These are phyloP conservation scores for Eragrostis tef DNA, from an alignment of 202 grass and related monocot species.

Conservation along the genomic window DNA sequence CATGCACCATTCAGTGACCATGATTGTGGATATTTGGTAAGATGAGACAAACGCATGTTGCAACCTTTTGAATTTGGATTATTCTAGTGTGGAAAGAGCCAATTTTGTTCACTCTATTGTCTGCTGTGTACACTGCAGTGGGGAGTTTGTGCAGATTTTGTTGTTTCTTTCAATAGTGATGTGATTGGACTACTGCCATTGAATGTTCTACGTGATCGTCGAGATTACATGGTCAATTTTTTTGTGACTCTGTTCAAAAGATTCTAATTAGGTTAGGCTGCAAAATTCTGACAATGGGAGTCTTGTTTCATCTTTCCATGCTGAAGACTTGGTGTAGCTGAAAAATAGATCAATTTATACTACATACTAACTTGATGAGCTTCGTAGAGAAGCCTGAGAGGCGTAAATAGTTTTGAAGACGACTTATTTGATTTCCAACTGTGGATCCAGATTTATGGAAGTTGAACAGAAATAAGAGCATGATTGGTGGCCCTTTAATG, in stretches of 20 bases:
- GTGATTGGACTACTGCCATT: neutral
- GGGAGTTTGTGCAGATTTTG: neutral
- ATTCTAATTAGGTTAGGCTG: neutral
- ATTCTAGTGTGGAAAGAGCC: neutral
- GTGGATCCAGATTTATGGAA: neutral
- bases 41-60: neutral
- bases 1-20: slow-evolving; percentile 19
- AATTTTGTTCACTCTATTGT: neutral
- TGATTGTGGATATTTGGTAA: neutral
- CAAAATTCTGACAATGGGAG: neutral
- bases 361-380: neutral
- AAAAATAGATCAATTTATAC: neutral
- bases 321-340: neutral
- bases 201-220: neutral
- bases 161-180: neutral
- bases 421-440: neutral
- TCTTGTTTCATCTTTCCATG: neutral
- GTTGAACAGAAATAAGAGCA: neutral
- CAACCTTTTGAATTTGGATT: slow-evolving; percentile 24
- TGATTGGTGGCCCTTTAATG: neutral
- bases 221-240: neutral
- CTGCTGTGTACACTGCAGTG: neutral
- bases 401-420: neutral
- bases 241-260: neutral
- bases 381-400: neutral